phyloP scores from a whole-genome alignment of 768 basidiomycete genomes.

The Suillus weaverae region DNA sequence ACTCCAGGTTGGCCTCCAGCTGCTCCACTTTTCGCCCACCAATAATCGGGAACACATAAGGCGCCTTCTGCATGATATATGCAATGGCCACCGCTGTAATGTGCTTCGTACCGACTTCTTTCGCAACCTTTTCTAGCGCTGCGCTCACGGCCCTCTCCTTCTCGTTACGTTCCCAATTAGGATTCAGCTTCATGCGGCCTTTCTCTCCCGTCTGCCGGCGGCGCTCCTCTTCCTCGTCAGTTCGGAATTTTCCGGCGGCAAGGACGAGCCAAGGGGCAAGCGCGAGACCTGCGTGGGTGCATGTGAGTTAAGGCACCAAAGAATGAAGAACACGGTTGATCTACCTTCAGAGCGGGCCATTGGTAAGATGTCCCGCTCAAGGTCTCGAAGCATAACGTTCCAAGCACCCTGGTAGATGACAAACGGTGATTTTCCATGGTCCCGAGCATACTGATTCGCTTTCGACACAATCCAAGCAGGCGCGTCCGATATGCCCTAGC shows the following conservation, averaged over 20 bases:
- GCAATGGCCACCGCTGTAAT: conserved; percentile 48
- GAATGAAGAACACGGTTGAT: conserved; percentile 32
- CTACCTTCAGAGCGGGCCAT: conserved; percentile 22
- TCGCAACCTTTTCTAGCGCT: conserved; percentile 41
- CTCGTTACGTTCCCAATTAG: conserved; percentile 36
- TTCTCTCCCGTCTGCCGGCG: conserved; percentile 25
- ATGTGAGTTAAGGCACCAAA: conserved; percentile 16
- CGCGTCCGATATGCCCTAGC: conserved; percentile 29
- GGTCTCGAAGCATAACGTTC: conserved; percentile 33
- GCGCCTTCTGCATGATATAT: conserved; percentile 47
- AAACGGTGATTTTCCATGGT: conserved; percentile 41
- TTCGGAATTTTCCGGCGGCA: conserved; percentile 24
- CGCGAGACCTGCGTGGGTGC: conserved; percentile 27
- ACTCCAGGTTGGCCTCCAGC: conserved; percentile 47
- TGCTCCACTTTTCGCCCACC: conserved; percentile 54
- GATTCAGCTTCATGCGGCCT: conserved; percentile 15
- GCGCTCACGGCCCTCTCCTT: conserved; percentile 39
- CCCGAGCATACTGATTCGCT: conserved; percentile 38
- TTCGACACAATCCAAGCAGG: conserved; percentile 41
- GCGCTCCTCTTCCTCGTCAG: conserved; percentile 28
- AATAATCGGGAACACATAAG: conserved; percentile 50
- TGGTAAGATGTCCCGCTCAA: conserved; percentile 42
- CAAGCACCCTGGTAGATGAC: conserved; percentile 42
- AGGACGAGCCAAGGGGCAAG: conserved; percentile 47
- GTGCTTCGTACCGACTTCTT: conserved; percentile 35